Percentiles rank a stretch among this genome's conserved stretches.
These are phyloP conservation scores for Lagenaria siceraria DNA, from an alignment of 306 rosid species.

Conservation along the genomic window DNA sequence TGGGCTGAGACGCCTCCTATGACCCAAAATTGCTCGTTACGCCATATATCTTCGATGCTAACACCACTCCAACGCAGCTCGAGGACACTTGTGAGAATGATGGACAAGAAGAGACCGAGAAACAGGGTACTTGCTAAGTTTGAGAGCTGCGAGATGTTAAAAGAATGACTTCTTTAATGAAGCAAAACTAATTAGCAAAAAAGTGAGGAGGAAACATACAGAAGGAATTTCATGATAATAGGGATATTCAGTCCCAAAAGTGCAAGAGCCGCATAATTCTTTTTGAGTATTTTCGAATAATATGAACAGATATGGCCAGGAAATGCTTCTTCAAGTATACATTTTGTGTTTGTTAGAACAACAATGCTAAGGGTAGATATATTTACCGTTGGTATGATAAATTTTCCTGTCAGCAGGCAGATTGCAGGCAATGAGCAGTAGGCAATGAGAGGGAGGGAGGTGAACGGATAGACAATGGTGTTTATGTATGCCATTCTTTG, in stretches of 20 bases:
- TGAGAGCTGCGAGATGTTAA: conserved; percentile 55
- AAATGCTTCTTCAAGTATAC: not conserved
- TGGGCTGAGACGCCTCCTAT: conserved; percentile 98
- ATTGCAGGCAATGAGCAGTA: conserved; percentile 87
- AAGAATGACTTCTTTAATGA: not conserved
- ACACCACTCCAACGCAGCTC: conserved; percentile 96
- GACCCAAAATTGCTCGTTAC: conserved; percentile 97
- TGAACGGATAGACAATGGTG: conserved; percentile 96
- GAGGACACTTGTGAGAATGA: conserved; percentile 63
- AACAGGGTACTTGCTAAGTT: conserved; percentile 80
- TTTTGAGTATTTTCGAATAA: not conserved
- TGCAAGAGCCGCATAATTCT: not conserved
- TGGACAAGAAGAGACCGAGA: conserved; percentile 90
- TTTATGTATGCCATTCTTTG: conserved; percentile 88
- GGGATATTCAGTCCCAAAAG: not conserved
- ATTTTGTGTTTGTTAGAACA: not conserved
- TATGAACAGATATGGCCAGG: not conserved
- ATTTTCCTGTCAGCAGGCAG: conserved; percentile 92
- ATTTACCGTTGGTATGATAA: conserved; percentile 83
- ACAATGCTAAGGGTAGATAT: not conserved
- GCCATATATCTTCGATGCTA: conserved; percentile 72
- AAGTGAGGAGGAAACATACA: not conserved
- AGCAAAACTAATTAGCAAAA: not conserved
- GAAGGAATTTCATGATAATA: not conserved
- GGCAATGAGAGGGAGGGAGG: conserved; percentile 89